Evolutionary conservation across 2,329 filamentous ascomycete genomes (phyloP), one percentile per base, ranked within the genome.

Genomic region (Colletotrichum salicis): DNA sequence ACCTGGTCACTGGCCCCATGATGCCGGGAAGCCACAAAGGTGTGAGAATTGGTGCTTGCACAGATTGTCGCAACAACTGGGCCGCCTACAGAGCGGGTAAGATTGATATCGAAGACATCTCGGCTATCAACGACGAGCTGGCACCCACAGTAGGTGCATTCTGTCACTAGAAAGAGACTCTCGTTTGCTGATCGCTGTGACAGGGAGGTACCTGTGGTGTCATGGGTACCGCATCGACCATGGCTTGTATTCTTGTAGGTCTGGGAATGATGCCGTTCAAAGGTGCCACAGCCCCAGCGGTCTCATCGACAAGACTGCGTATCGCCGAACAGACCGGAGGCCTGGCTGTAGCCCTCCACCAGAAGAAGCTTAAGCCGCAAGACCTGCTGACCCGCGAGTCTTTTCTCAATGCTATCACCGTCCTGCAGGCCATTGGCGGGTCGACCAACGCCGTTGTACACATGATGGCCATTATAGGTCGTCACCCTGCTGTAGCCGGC

Each of bases 211-310:
- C 94, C 1, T 97, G 94, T 74, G 94, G 94, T 58, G 94, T 95
- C 22, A 97, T 97, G 94, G 96, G 94, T 74, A 97, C 94, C 0
- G 94, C 94, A 7, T 96, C 94, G 78, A 97, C 94, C 2, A 96
- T 97, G 93, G 93, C 94, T 1, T 95, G 93, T 6, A 89, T 94
- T 19, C 92, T 95, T 27, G 94, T 94, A 73, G 94, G 90, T 0
- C 91, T 97, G 76, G 94, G 94, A n/a, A 86, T 97, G 75, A 92
- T 93, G 70, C 87, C 95, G 0, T 91, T 95, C 8, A 90, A 90
- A 6, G 94, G 93, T 0, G 94, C 93, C 0, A 93, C 93, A 0
- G 94, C 93, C 0, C 93, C 94, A 0, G 94, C 94, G 1, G 90
- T 92, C 4, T 94, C 92, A 1, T 93, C 94, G 0, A 87, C 93